phyloP scores from a whole-genome alignment of 225 moss, liverwort and hornwort genomes.

The Physcomitrium patens region DNA sequence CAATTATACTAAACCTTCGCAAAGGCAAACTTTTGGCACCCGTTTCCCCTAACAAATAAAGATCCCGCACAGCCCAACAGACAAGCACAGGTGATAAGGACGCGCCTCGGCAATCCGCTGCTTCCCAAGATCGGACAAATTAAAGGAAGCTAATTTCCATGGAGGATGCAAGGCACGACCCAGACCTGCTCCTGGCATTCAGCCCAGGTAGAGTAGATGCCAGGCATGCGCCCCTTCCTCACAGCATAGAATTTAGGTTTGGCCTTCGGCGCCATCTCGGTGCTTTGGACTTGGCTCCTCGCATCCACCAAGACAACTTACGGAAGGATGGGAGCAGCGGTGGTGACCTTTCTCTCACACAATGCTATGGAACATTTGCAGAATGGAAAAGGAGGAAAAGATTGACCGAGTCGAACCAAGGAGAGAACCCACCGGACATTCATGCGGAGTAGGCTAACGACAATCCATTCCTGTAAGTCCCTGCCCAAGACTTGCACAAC shows the following conservation, averaged over 20 bases:
- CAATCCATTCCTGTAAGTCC: too few species aligned
- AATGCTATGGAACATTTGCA: neutral
- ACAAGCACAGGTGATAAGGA: neutral
- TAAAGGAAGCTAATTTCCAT: neutral
- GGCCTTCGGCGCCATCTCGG: slow-evolving; percentile 41
- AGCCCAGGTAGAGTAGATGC: slow-evolving; percentile 48
- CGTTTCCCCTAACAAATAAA: neutral
- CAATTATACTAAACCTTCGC: neutral
- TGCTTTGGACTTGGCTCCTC: neutral
- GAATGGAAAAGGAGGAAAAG: too few species aligned
- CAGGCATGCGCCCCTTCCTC: slow-evolving; percentile 41
- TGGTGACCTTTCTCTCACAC: neutral
- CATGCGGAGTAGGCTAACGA: too few species aligned
- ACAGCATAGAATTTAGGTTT: slow-evolving; percentile 57
- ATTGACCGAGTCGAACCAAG: too few species aligned
- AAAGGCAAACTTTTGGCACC: neutral
- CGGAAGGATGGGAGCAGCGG: neutral
- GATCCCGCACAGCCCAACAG: neutral
- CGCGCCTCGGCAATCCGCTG: neutral
- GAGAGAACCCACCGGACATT: too few species aligned
- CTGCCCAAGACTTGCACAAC: too few species aligned
- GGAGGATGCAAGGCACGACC: neutral
- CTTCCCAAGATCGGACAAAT: neutral
- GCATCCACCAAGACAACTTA: neutral
- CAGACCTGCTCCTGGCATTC: slow-evolving; percentile 50